A percentile compares a stretch with the other conserved stretches of the same genome.
Conservation (phyloP, 106 monocot genomes). For the Posidonia australis region DNA sequence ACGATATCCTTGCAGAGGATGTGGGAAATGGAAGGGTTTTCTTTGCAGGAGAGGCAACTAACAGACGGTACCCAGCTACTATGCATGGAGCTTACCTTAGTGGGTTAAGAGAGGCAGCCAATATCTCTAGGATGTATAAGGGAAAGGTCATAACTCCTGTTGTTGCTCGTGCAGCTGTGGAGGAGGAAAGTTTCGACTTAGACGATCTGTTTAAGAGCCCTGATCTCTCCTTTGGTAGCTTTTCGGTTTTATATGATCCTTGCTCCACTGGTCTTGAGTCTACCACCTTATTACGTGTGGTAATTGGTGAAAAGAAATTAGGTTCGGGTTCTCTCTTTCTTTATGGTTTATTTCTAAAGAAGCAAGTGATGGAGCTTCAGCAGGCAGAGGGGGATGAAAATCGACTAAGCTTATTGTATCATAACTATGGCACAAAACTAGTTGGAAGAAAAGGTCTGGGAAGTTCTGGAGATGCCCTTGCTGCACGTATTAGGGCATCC, state of each 20-base stretch:
- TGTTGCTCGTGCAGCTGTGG: constrained; percentile 4
- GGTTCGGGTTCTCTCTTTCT: constrained; percentile 34
- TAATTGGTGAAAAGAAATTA: constrained; percentile 31
- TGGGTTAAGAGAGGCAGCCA: constrained; percentile 90
- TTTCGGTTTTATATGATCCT: constrained; percentile 67
- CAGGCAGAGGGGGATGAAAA: constrained; percentile 53
- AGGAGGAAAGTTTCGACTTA: constrained; percentile 33
- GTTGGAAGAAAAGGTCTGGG: constrained; percentile 56
- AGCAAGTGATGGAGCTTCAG: constrained; percentile 39
- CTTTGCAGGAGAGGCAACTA: constrained; percentile 98
- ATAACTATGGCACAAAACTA: constrained; percentile 51
- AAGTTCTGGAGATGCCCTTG: constrained; percentile 41
- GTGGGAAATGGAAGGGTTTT: constrained; percentile 75
- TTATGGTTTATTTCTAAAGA: constrained; percentile 58
- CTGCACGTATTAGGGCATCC: constrained; percentile 46
- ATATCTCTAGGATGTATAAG: constrained; percentile 48
- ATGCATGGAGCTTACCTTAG: constrained; percentile 97
- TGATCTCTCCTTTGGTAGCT: constrained; percentile 46
- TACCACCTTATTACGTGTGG: constrained; percentile 43
- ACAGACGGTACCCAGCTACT: constrained; percentile 77
- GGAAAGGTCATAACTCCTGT: constrained; percentile 18
- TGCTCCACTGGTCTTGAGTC: constrained; percentile 28
- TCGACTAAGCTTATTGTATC: constrained; percentile 37
- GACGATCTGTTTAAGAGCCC: constrained; percentile 47
- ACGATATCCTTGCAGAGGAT: constrained; percentile 81